phyloP scores from a whole-genome alignment of 768 basidiomycete genomes.

The Piloderma croceum region DNA sequence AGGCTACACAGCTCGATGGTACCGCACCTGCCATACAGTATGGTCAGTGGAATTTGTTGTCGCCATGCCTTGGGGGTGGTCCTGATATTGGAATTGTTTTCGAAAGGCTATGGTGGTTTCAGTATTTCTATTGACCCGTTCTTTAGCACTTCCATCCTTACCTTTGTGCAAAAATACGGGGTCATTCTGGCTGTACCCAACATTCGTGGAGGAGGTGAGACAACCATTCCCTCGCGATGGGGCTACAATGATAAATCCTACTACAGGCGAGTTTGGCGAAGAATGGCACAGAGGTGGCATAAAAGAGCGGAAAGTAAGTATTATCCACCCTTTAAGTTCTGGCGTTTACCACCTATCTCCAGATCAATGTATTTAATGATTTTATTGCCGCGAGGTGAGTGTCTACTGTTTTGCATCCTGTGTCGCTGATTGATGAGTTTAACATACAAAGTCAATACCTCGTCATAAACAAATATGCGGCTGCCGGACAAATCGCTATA shows the following conservation, averaged over 20 bases:
- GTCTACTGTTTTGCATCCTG: background rate
- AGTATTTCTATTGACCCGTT: slow-evolving; percentile 63
- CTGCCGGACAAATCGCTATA: slow-evolving; percentile 64
- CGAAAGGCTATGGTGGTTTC: slow-evolving; percentile 76
- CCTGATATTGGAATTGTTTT: background rate
- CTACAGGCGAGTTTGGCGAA: slow-evolving; percentile 75
- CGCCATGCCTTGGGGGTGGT: background rate
- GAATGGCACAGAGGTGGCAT: slow-evolving; percentile 77
- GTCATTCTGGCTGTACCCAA: slow-evolving; percentile 54
- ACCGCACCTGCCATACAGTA: slow-evolving; percentile 76
- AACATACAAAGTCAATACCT: slow-evolving; percentile 54
- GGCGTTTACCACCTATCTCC: slow-evolving; percentile 4
- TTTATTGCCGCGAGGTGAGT: slow-evolving; percentile 77
- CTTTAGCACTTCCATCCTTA: slow-evolving; percentile 67
- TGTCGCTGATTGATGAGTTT: slow-evolving; percentile 2
- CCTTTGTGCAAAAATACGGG: slow-evolving; percentile 67
- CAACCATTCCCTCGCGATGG: too few species aligned
- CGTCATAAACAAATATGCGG: slow-evolving; percentile 65
- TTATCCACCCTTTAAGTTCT: background rate
- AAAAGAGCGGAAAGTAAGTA: slow-evolving; percentile 58
- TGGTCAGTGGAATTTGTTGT: slow-evolving; percentile 39
- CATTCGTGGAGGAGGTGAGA: slow-evolving; percentile 35
- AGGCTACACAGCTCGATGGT: slow-evolving; percentile 63
- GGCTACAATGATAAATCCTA: too few species aligned
- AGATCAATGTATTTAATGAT: slow-evolving; percentile 77